Conservation (phyloP, 768 basidiomycete species). For the Calocybe indica region DNA sequence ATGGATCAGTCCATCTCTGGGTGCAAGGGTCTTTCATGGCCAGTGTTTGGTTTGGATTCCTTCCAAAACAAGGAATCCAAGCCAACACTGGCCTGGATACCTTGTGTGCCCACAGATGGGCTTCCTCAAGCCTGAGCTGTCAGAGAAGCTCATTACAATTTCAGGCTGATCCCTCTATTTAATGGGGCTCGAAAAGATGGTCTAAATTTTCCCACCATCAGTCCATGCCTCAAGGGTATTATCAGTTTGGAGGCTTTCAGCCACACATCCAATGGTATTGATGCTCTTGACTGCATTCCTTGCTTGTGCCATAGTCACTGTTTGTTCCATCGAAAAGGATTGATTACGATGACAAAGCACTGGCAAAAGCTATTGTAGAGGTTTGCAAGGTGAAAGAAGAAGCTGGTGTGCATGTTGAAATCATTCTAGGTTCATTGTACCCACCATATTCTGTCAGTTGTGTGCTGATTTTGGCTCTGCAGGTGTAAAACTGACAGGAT, state of each 20-base stretch:
- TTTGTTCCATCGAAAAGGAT: constrained; percentile 6
- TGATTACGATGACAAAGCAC: constrained; percentile 27
- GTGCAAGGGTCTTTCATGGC: no score
- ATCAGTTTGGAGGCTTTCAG: constrained; percentile 20
- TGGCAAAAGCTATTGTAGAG: constrained; percentile 21
- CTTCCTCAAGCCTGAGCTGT: no score
- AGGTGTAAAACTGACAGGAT: constrained; percentile 40
- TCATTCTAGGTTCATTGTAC: constrained; percentile 33
- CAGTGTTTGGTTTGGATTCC: no score
- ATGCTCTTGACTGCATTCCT: background rate
- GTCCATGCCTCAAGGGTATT: constrained; percentile 13
- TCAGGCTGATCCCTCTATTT: no score
- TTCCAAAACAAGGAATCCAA: no score
- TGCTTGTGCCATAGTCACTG: background rate
- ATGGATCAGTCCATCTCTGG: no score
- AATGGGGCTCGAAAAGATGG: no score
- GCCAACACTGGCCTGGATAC: no score
- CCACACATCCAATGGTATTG: constrained; percentile 18
- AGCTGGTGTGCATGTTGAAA: constrained; percentile 23
- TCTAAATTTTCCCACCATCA: background rate
- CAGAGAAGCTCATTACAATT: no score
- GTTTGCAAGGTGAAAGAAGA: constrained; percentile 1
- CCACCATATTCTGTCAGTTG: background rate
- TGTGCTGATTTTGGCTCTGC: background rate
- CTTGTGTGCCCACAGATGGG: no score